Evolutionary conservation across 2,329 filamentous ascomycete species (phyloP).

Genomic region (Fusarium dlaminii): DNA sequence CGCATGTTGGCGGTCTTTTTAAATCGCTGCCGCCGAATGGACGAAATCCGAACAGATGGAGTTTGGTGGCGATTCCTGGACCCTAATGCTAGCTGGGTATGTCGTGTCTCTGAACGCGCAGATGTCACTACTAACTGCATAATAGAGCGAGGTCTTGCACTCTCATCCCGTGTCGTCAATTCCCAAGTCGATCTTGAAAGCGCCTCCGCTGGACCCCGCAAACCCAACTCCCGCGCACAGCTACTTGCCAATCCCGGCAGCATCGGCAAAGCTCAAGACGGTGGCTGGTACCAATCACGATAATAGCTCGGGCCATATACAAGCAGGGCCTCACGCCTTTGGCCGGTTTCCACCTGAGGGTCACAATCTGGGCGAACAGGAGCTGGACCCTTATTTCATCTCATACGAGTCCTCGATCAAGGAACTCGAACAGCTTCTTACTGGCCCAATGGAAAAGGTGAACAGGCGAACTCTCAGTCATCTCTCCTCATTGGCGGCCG

Average conservation of each 20-base stretch:
- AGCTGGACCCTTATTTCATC: conserved; percentile 95
- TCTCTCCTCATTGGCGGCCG: conserved; percentile 81
- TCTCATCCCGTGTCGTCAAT: conserved; percentile 90
- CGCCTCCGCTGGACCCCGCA: conserved; percentile 93
- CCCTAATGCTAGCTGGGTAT: conserved; percentile 97
- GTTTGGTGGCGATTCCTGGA: conserved; percentile 99
- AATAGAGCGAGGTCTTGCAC: conserved; percentile 90
- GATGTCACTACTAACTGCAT: conserved; percentile 28
- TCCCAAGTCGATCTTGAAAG: conserved; percentile 92
- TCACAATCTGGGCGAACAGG: conserved; percentile 81
- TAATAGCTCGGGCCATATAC: conserved; percentile 49
- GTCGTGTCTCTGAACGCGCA: conserved; percentile 23
- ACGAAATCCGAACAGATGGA: conserved; percentile 88
- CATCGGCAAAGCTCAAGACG: conserved; percentile 85
- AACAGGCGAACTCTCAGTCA: conserved; percentile 91
- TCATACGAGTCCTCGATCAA: conserved; percentile 92
- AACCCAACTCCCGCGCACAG: conserved; percentile 88
- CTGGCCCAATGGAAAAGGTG: conserved; percentile 95
- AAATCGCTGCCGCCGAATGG: conserved; percentile 93
- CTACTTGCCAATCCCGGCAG: conserved; percentile 85
- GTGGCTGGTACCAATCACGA: conserved; percentile 51
- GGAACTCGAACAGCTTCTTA: conserved; percentile 87
- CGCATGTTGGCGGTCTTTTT: conserved; percentile 96
- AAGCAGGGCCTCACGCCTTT: conserved; percentile 66
- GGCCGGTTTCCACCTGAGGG: conserved; percentile 85